Evolutionary conservation across 208 protist species (phyloP).

Genomic region (Wallacemonas sp.): DNA sequence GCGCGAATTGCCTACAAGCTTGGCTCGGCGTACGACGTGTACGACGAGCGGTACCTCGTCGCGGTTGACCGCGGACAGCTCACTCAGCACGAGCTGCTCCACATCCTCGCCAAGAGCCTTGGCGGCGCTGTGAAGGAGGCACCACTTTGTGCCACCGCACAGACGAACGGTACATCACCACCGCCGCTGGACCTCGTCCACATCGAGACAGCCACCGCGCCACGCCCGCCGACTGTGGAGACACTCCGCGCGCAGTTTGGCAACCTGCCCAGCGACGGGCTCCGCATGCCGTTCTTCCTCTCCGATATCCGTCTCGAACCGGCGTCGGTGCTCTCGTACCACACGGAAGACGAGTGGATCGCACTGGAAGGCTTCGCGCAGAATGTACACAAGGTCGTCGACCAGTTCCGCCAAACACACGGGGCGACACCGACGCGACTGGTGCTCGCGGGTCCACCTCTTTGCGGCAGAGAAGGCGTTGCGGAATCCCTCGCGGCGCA

Average conservation of each 20-base stretch:
- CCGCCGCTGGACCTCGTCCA: slow-evolving; percentile 14
- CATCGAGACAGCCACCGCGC: neutral
- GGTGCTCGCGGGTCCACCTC: slow-evolving; percentile 85
- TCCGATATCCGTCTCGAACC: slow-evolving; percentile 77
- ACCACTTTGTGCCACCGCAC: neutral
- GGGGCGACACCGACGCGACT: slow-evolving; percentile 51
- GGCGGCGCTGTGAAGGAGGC: slow-evolving; percentile 47
- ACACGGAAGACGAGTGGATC: slow-evolving; percentile 78
- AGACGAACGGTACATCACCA: neutral
- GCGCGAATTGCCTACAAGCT: slow-evolving; percentile 69
- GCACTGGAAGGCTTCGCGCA: slow-evolving; percentile 75
- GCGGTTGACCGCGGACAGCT: slow-evolving; percentile 87
- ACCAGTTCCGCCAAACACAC: slow-evolving; percentile 68
- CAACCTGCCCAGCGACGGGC: slow-evolving; percentile 1
- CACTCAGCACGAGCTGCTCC: slow-evolving; percentile 77
- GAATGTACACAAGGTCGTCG: slow-evolving; percentile 57
- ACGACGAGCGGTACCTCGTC: slow-evolving; percentile 89
- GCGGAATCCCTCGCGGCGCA: slow-evolving; percentile 38
- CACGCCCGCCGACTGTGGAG: slow-evolving; percentile 15
- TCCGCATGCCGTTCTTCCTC: slow-evolving; percentile 31
- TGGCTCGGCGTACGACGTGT: slow-evolving; percentile 65
- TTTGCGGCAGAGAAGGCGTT: slow-evolving; percentile 52
- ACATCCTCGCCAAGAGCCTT: slow-evolving; percentile 53
- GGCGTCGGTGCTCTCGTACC: slow-evolving; percentile 43
- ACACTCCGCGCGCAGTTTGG: slow-evolving; percentile 15